Percentiles rank a stretch among this genome's conserved stretches.
phyloP scores from a whole-genome alignment of 2,329 filamentous ascomycete species.

The Cladophialophora carrionii region DNA sequence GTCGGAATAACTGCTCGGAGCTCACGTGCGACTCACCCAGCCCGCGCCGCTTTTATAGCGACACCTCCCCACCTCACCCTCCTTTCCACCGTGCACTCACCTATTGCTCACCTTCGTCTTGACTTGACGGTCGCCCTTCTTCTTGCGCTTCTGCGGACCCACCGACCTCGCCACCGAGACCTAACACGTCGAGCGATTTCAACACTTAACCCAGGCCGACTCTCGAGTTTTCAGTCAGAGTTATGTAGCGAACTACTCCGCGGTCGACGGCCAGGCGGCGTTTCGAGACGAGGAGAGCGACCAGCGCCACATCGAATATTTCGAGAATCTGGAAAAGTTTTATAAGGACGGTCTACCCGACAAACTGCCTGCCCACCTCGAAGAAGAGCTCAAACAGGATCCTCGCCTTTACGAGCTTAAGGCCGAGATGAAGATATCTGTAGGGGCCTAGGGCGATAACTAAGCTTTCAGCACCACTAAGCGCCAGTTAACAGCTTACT shows the following conservation, averaged over 20 bases:
- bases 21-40: no score
- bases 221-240: constrained; percentile 25
- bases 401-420: constrained; percentile 13
- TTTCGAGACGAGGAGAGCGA: constrained; percentile 26
- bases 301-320: constrained; percentile 33
- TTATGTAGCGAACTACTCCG: constrained; percentile 30
- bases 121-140: no score
- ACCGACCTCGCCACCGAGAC: no score
- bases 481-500: no score
- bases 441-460: neutral
- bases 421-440: constrained; percentile 6
- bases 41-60: no score
- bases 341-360: constrained; percentile 27
- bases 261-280: constrained; percentile 32
- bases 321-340: constrained; percentile 32
- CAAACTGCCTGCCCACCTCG: constrained; percentile 25
- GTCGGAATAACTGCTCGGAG: no score
- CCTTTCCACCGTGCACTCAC: no score
- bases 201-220: constrained; percentile 30
- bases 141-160: no score
- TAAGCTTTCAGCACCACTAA: neutral
- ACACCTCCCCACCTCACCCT: no score
- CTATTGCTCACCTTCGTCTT: no score
- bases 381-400: constrained; percentile 27
- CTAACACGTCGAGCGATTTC: constrained; percentile 27